Conservation (phyloP, 2,329 filamentous ascomycete species). For the Aspergillus ochraceus region DNA sequence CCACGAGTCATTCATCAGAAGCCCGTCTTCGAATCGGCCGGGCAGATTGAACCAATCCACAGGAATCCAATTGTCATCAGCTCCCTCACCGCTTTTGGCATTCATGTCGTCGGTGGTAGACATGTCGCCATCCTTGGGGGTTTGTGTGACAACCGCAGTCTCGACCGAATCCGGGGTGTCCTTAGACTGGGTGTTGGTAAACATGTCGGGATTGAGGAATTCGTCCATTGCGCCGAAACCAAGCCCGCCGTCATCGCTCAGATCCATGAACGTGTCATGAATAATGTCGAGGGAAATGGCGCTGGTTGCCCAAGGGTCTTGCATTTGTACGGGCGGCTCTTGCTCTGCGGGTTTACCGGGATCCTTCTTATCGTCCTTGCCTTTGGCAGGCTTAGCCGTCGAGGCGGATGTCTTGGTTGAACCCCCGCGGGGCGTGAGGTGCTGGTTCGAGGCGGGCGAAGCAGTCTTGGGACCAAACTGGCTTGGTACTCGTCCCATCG, state of each 20-base stretch:
- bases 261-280: conserved; percentile 37
- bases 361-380: conserved; percentile 30
- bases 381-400: conserved; percentile 23
- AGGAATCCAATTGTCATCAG: conserved; percentile 33
- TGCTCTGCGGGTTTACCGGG: conserved; percentile 22
- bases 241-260: conserved; percentile 35
- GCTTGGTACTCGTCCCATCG: conserved; percentile 35
- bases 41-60: conserved; percentile 35
- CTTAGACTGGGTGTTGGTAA: conserved; percentile 31
- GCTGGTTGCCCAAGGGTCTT: conserved; percentile 40
- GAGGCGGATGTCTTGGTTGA: conserved; percentile 23
- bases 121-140: conserved; percentile 38
- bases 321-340: conserved; percentile 11
- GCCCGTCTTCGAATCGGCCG: conserved; percentile 24
- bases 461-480: conserved; percentile 33
- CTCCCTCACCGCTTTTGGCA: conserved; percentile 25
- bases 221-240: conserved; percentile 39
- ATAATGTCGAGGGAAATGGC: conserved; percentile 39
- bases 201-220: conserved; percentile 39
- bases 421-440: conserved; percentile 31
- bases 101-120: conserved; percentile 32
- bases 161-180: conserved; percentile 42
- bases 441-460: conserved; percentile 36
- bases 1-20: conserved; percentile 29
- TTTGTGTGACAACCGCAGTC: conserved; percentile 34